Percentiles rank a stretch among this genome's conserved stretches.
These are phyloP conservation scores for Beauveria sp. DNA, from an alignment of 2,329 filamentous ascomycete species.

Conservation along the genomic window DNA sequence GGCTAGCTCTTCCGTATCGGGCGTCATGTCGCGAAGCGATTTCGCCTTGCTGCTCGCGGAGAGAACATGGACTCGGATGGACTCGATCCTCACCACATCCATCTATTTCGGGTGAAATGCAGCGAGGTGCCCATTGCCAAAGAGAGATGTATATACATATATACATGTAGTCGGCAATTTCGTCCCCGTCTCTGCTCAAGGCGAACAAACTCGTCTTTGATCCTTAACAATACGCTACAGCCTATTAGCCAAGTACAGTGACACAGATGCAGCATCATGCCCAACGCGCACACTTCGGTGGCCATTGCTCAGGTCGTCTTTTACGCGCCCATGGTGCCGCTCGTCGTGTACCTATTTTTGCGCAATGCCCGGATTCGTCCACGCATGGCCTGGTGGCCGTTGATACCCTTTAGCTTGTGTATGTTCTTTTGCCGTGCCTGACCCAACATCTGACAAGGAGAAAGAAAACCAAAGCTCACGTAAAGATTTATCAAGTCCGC, in stretches of 20 bases:
- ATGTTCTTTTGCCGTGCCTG: not conserved
- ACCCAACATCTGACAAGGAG: not conserved
- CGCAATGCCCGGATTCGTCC: slow-evolving; percentile 22
- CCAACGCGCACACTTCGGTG: slow-evolving; percentile 16
- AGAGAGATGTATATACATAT: not conserved
- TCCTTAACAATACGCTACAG: too few relatives aligned
- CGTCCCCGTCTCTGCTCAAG: not conserved
- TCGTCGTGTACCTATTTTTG: slow-evolving; percentile 18
- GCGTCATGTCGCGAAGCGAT: slow-evolving; percentile 10
- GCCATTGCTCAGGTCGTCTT: slow-evolving; percentile 21
- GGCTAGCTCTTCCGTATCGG: not conserved
- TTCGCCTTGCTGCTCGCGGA: not conserved
- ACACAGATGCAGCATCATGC: slow-evolving; percentile 6
- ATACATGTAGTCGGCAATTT: not conserved
- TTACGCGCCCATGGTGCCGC: slow-evolving; percentile 20
- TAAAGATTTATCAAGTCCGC: slow-evolving; percentile 18
- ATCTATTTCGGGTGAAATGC: not conserved
- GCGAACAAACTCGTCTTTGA: not conserved
- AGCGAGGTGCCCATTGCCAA: not conserved
- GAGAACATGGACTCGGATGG: not conserved
- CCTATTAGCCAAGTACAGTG: not conserved
- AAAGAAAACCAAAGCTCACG: not conserved
- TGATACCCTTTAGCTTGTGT: slow-evolving; percentile 20
- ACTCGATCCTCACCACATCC: not conserved
- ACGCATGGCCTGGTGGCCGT: slow-evolving; percentile 21